Conservation (phyloP, 1,284 basidiomycete species). For the Grifola frondosa region DNA sequence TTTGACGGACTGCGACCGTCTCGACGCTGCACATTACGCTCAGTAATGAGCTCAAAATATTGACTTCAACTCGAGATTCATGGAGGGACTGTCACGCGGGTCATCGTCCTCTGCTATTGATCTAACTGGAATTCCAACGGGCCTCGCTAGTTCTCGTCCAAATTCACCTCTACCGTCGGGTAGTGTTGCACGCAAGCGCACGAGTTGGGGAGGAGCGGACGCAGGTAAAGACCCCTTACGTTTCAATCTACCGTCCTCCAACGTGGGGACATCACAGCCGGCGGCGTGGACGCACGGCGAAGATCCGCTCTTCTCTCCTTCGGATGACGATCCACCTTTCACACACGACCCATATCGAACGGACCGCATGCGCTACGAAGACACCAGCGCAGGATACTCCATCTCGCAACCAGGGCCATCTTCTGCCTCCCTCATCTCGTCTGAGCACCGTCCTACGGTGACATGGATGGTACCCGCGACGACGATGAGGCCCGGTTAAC, state of each 20-base stretch:
- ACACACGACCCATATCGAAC: slow-evolving; percentile 16
- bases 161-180: slow-evolving; percentile 50
- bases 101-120: slow-evolving; percentile 55
- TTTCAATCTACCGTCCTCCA: slow-evolving; percentile 27
- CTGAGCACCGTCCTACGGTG: slow-evolving; percentile 32
- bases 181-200: slow-evolving; percentile 47
- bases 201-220: slow-evolving; percentile 55
- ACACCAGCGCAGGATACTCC: slow-evolving; percentile 34
- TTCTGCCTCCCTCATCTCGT: slow-evolving; percentile 49
- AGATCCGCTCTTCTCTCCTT: slow-evolving; percentile 45
- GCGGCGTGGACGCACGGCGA: slow-evolving; percentile 36
- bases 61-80: too few relatives aligned
- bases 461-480: slow-evolving; percentile 43
- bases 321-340: slow-evolving; percentile 30
- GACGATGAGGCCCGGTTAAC: slow-evolving; percentile 60
- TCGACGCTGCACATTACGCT: too few relatives aligned
- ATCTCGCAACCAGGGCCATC: slow-evolving; percentile 47
- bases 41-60: too few relatives aligned
- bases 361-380: slow-evolving; percentile 27
- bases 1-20: too few relatives aligned
- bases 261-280: slow-evolving; percentile 17
- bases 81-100: slow-evolving; percentile 12
- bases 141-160: slow-evolving; percentile 42
- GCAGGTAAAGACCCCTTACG: slow-evolving; percentile 45
- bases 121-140: slow-evolving; percentile 45